Base-by-base conservation (phyloP, 108 stramenopile genomes). In the Cyclostephanos tholiformis region DNA sequence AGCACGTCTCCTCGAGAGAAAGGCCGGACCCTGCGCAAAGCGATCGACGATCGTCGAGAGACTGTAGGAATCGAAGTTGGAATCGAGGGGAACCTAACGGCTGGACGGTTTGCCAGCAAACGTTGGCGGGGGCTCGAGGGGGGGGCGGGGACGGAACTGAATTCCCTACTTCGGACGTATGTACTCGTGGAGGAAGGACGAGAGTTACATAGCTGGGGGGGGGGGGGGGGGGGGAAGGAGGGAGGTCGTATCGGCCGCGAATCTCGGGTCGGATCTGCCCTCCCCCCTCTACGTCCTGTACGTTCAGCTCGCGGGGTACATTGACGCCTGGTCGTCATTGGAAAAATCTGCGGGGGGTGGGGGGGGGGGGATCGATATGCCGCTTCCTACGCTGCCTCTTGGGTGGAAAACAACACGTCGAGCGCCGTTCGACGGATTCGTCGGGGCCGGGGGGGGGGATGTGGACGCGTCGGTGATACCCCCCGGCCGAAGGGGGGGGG, bases 111-210 rank as follows among this genome's bases (percentile, higher is more conserved):
- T 94, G 41, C 89, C 89, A 0, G 63, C 68, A 6, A 84, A 88
- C 67, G 30, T 95, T 32, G 39, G 32, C 6, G 82, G 84, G 22
- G n/a, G n/a, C n/a, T n/a, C n/a, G 58, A 92, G 71, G 94, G 92
- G 77, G 58, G 67, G 64, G 79, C 82, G 12, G 86, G 81, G 46
- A 63, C 83, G 67, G 81, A 86, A 25, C 59, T 92, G 65, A 89
- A 86, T 75, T 66, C 68, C 32, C 90, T 87, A 59, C 87, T 91
- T 61, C 67, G 75, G n/a, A 57, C 43, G 25, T 39, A 49, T 12
- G 26, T 23, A 48, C 44, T 69, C 48, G 65, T n/a, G 36, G 68
- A 43, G 3, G 57, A 59, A 48, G 59, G 36, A 71, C 76, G 50
- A 56, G 38, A n/a, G 26, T 12, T 63, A 74, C 17, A 49, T 62